Base-by-base conservation (phyloP, 176 grass and related monocot species). In the Rhynchospora pubera region DNA sequence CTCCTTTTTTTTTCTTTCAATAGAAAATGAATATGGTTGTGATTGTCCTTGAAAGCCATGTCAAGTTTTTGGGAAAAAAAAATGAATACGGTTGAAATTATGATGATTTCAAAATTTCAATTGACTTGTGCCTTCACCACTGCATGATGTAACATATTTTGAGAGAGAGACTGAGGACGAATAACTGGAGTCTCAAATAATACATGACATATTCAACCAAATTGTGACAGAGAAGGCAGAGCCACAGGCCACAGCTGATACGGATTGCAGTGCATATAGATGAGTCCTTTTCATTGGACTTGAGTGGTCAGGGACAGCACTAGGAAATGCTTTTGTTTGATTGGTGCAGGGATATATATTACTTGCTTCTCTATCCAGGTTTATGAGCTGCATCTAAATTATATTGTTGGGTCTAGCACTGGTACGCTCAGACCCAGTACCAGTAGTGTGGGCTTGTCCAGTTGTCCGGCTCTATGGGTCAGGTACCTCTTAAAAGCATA, bases 311-410 rank as follows among this genome's bases (percentile, higher is more conserved):
- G 47, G 48, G 48, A 18, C 53, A 76, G 23, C 48, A 76, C 71
- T 76, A 53, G 14, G 16, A 75, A 75, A 75, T 28, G 12, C 71
- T 23, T 24, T 75, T 75, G 70, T 75, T 76, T 76, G 71, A 55
- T 76, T 76, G 70, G 22, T n/a, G n/a, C n/a, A n/a, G 30, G 13
- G 62, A 65, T 15, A 58, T 15, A 58, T 39, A 39, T 58, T 58
- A 55, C 15, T 57, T 15, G 55, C 55, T 57, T 57, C 55, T 57
- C 55, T 23, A 18, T 62, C 59, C 21, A 62, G 59, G 59, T 24
- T 62, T 62, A 23, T 62, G 59, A 62, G 23, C n/a, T 59, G 22
- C 22, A 61, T 61, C 58, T 61, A 61, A 61, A 61, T 61, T 61
- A 61, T 21, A 1, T 19, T 61, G 58, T 18, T 18, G 18, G n/a